These are phyloP conservation scores for Clarireedia homoeocarpa DNA, from an alignment of 2,329 filamentous ascomycete genomes.

Conservation along the genomic window DNA sequence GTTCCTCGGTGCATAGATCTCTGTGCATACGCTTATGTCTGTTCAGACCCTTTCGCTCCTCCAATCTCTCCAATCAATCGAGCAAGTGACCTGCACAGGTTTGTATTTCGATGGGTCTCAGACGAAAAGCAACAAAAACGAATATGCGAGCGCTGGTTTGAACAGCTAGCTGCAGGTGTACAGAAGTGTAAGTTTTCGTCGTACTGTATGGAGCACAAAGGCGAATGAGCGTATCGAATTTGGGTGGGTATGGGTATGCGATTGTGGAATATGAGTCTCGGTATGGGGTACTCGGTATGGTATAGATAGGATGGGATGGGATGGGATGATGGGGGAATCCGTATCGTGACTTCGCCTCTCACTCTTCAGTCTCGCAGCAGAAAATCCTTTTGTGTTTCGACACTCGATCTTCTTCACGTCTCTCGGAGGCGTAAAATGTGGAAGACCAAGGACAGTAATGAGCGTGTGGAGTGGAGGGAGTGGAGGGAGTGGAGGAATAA, in stretches of 20 bases:
- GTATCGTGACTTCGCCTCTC: not conserved
- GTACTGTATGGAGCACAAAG: not conserved
- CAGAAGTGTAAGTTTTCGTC: not conserved
- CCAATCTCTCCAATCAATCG: not conserved
- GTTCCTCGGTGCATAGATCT: constrained; percentile 6
- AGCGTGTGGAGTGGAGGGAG: not conserved
- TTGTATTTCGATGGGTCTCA: not conserved
- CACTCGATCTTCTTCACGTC: not conserved
- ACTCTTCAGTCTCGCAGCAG: not conserved
- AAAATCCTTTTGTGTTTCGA: not conserved
- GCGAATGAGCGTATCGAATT: not conserved
- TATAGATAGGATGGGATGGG: too few species aligned
- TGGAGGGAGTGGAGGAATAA: not conserved
- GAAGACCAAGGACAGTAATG: not conserved
- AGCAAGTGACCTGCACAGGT: constrained; percentile 6
- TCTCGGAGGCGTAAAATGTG: not conserved
- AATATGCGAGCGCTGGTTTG: not conserved
- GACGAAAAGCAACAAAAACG: not conserved
- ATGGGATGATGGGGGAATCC: not conserved
- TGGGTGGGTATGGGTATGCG: too few species aligned
- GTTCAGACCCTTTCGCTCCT: not conserved
- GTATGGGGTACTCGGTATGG: not conserved
- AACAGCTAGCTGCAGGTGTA: not conserved
- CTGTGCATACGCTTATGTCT: not conserved
- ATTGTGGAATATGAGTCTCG: too few species aligned